phyloP scores from a whole-genome alignment of 257 asterid species.

The Nicotiana benthamiana region DNA sequence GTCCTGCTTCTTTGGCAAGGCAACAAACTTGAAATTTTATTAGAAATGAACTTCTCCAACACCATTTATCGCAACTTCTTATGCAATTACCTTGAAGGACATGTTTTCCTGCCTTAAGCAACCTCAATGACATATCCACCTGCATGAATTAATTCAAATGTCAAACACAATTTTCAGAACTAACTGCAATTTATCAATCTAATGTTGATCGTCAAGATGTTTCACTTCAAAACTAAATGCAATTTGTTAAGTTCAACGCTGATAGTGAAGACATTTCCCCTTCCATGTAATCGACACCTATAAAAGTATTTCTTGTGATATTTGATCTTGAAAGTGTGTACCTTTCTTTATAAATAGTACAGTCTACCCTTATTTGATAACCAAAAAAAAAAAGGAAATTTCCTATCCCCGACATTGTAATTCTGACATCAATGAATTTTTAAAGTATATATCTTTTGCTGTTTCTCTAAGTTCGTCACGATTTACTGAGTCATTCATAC shows the following conservation, averaged over 20 bases:
- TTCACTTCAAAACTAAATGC: background rate
- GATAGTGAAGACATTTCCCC: background rate
- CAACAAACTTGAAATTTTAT: background rate
- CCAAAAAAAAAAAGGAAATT: background rate
- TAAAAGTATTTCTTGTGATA: background rate
- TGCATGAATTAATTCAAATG: conserved; percentile 23
- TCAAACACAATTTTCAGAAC: conserved; percentile 1
- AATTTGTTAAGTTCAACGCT: background rate
- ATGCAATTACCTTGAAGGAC: conserved; percentile 80
- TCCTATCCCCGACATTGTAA: background rate
- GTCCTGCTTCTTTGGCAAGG: background rate
- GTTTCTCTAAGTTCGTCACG: background rate
- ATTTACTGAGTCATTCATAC: background rate
- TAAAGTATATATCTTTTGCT: background rate
- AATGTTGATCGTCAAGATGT: background rate
- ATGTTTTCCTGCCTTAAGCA: conserved; percentile 77
- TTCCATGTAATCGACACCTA: background rate
- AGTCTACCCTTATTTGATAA: background rate
- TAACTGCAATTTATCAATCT: background rate
- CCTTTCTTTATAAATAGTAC: background rate
- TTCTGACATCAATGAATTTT: background rate
- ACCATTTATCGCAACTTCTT: conserved; percentile 3
- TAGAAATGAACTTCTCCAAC: background rate
- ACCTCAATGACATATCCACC: conserved; percentile 88
- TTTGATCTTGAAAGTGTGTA: background rate